These are phyloP conservation scores for Arabis hirsuta DNA, from an alignment of 345 rosid genomes.

Conservation along the genomic window DNA sequence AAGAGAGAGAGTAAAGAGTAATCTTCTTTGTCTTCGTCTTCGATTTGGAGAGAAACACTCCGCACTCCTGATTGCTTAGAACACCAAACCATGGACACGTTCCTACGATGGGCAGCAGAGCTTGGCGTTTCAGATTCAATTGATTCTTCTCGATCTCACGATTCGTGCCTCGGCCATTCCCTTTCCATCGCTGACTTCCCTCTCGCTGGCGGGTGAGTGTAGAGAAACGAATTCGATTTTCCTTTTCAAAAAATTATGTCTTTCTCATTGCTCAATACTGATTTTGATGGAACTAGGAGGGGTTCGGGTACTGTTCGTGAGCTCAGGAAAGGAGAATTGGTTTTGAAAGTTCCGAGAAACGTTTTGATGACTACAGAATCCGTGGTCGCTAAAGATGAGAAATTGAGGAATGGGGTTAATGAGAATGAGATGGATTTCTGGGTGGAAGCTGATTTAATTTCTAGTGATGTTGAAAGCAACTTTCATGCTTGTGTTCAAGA, in stretches of 20 bases:
- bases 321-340: constrained; percentile 68
- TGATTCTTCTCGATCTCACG: constrained; percentile 9
- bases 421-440: too few species aligned
- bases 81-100: constrained; percentile 40
- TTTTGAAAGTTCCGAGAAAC: constrained; percentile 63
- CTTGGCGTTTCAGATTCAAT: constrained; percentile 61
- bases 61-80: constrained; percentile 12
- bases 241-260: background rate
- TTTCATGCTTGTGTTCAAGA: too few species aligned
- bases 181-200: constrained; percentile 71
- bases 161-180: constrained; percentile 60
- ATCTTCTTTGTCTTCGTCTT: too few species aligned
- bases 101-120: constrained; percentile 63
- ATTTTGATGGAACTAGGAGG: constrained; percentile 52
- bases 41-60: too few species aligned
- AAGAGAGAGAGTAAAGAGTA: too few species aligned
- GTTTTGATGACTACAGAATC: constrained; percentile 32
- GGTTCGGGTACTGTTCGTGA: constrained; percentile 77
- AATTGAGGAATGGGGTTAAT: constrained; percentile 45
- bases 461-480: too few species aligned
- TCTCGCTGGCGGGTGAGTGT: constrained; percentile 70
- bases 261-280: constrained; percentile 1
- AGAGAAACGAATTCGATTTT: background rate
- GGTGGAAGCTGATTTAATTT: too few species aligned
- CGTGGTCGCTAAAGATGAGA: constrained; percentile 47